Evolutionary conservation across 805 yeast species (phyloP), one percentile per base, ranked within the genome.

Genomic region (Priceomyces haplophilus): DNA sequence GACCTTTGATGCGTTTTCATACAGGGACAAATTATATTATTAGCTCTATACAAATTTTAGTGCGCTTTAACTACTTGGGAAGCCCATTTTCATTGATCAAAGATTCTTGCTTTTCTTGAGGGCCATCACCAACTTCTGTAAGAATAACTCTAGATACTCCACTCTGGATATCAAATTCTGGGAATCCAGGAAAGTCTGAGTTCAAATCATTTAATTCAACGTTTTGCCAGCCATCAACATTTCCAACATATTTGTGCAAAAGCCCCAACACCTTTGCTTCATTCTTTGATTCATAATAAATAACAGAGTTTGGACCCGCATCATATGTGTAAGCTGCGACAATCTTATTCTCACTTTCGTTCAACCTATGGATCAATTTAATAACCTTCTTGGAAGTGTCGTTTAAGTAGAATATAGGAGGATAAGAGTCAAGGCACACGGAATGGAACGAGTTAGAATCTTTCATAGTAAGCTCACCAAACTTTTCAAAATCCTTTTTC

Each of bases 221-320:
- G 49, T 51, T 58, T 3, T 74, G 74, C 91, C 97, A 90, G 15
- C 96, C 96, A 8, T 71, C 67, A 38, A 84, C 79, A 38, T 74
- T 56, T 38, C 65, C 64, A 56, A 88, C 82, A 49, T 78, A 73
- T 43, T 73, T 69, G 63, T 82, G 70, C 45, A 93, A 67, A 50
- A 87, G 73, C 3, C 89, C 83, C 53, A 91, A 75, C 5, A 93
- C 82, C 48, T 71, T 73, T n/a, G 67, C 54, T 65, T 89, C 96
- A 65, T 91, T 79, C 56, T 81, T 73, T 51, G 76, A 77, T 59
- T 83, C 81, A 61, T 93, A 93, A 69, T 93, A 93, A 47, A 93
- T 78, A 35, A 93, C 99, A 16, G 97, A 96, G 67, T 93, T 93
- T 65, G 99, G 99, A 60, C 99, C 99, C 24, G 99, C 99, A 65